These are phyloP conservation scores for Plenodomus tracheiphilus DNA, from an alignment of 2,329 filamentous ascomycete species.

Conservation along the genomic window DNA sequence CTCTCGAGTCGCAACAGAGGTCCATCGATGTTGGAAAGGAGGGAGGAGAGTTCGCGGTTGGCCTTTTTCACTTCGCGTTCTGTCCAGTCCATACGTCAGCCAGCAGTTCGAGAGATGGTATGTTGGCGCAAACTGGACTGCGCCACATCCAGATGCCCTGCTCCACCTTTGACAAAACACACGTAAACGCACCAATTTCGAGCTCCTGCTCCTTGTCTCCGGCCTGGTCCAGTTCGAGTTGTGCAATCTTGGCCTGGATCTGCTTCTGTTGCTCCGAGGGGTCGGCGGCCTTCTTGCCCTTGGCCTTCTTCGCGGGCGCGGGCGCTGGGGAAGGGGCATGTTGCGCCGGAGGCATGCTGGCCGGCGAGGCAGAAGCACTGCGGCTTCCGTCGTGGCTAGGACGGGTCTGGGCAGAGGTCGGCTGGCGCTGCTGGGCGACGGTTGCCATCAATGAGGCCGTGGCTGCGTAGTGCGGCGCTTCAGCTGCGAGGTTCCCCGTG, in stretches of 20 bases:
- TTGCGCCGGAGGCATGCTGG: conserved; percentile 50
- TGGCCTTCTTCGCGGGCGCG: conserved; percentile 71
- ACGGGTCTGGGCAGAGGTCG: conserved; percentile 34
- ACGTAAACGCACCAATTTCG: conserved; percentile 73
- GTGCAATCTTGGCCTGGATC: conserved; percentile 89
- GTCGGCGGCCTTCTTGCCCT: conserved; percentile 82
- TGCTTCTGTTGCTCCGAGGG: conserved; percentile 89
- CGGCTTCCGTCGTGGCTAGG: conserved; percentile 47
- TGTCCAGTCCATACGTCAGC: conserved; percentile 49
- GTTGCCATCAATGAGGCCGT: conserved; percentile 39
- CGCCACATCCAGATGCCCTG: conserved; percentile 9
- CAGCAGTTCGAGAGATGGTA: conserved; percentile 12
- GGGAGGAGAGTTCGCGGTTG: conserved; percentile 84
- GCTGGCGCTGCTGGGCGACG: conserved; percentile 41
- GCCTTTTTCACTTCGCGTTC: conserved; percentile 94
- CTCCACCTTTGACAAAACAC: conserved; percentile 6
- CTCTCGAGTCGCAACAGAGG: conserved; percentile 90
- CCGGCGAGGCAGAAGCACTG: conserved; percentile 45
- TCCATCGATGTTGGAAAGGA: conserved; percentile 85
- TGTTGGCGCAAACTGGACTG: conserved; percentile 6
- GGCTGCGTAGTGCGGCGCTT: conserved; percentile 13
- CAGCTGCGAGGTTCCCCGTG: conserved; percentile 18
- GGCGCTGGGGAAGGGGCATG: conserved; percentile 57
- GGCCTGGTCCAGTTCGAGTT: conserved; percentile 89
- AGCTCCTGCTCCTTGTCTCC: conserved; percentile 94